A percentile compares a stretch with the other conserved stretches of the same genome.
Conservation (phyloP, 108 stramenopile species). For the Conticribra weissflogii region DNA sequence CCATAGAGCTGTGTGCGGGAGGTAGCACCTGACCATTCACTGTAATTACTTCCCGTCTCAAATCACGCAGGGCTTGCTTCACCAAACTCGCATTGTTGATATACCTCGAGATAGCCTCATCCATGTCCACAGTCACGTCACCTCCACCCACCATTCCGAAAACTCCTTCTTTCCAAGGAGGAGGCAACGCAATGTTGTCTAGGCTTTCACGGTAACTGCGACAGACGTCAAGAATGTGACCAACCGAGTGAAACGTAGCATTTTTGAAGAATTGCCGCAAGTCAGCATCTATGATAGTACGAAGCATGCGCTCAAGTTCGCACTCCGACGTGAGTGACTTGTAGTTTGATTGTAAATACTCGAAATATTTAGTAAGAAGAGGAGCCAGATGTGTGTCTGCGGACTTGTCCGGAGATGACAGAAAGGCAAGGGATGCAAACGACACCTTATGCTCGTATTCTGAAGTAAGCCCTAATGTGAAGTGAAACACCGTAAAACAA, state of each 20-base stretch:
- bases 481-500: no score
- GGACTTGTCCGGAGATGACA: constrained; percentile 79
- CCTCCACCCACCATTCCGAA: constrained; percentile 33
- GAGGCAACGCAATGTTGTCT: constrained; percentile 76
- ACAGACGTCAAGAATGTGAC: constrained; percentile 85
- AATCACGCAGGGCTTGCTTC: constrained; percentile 79
- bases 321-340: constrained; percentile 57
- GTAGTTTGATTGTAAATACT: constrained; percentile 69
- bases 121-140: constrained; percentile 20
- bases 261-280: constrained; percentile 76
- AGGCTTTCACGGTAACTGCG: constrained; percentile 59
- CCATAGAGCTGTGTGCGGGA: constrained; percentile 72
- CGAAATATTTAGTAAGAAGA: constrained; percentile 66
- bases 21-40: constrained; percentile 85
- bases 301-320: constrained; percentile 78
- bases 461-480: constrained; percentile 48
- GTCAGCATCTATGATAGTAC: constrained; percentile 53
- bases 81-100: constrained; percentile 54
- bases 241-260: constrained; percentile 78
- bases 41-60: constrained; percentile 83
- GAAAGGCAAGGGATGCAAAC: constrained; percentile 85
- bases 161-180: constrained; percentile 51
- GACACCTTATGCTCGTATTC: constrained; percentile 85
- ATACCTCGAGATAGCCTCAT: constrained; percentile 35
- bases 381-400: constrained; percentile 74